phyloP scores from a whole-genome alignment of 805 yeast genomes.

The Monosporozyma yasuniensis region DNA sequence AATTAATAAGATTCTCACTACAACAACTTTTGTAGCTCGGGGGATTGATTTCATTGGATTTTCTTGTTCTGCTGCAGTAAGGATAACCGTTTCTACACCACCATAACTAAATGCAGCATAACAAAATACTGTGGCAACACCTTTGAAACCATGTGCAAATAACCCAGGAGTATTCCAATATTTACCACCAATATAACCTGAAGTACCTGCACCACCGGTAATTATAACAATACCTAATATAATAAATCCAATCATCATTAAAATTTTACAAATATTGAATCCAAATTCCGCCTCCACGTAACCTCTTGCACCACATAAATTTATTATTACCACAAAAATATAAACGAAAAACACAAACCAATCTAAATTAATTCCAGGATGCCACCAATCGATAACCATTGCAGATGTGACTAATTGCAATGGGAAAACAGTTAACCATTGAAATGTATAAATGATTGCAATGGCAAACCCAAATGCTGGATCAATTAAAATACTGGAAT shows the following conservation, averaged over 20 bases:
- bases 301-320: conserved; percentile 45
- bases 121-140: conserved; percentile 53
- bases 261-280: conserved; percentile 37
- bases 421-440: conserved; percentile 48
- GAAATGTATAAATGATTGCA: conserved; percentile 49
- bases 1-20: conserved; percentile 49
- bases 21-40: conserved; percentile 48
- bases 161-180: conserved; percentile 49
- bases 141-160: conserved; percentile 47
- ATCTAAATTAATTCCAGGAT: conserved; percentile 16
- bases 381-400: conserved; percentile 43
- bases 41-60: conserved; percentile 47
- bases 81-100: conserved; percentile 59
- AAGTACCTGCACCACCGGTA: conserved; percentile 39
- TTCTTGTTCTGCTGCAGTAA: conserved; percentile 63
- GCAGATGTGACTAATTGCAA: conserved; percentile 49
- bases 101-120: conserved; percentile 68
- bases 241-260: conserved; percentile 39
- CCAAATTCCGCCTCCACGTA: conserved; percentile 48
- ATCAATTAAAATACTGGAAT: conserved; percentile 45
- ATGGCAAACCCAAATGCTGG: conserved; percentile 54
- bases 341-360: conserved; percentile 23
- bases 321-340: conserved; percentile 35
- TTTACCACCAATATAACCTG: conserved; percentile 32
- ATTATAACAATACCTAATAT: conserved; percentile 40